Conservation (phyloP, 345 rosid species). For the Eucalyptus pauciflora region DNA sequence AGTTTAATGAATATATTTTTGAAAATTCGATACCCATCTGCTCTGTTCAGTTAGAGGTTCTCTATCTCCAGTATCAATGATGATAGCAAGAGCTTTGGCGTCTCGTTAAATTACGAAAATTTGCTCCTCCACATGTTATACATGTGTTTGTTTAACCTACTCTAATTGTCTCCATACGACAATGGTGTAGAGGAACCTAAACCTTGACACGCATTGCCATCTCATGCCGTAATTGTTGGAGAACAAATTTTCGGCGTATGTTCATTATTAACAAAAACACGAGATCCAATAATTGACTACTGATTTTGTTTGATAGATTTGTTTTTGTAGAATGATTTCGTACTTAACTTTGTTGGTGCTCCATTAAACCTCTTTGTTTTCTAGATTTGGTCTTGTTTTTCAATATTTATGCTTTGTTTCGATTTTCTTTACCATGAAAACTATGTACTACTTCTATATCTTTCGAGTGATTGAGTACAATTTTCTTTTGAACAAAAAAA, state of each 20-base stretch:
- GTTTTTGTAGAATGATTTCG: too few species aligned
- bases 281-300: accelerated
- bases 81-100: accelerated
- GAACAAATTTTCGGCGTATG: accelerated
- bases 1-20: accelerated
- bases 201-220: accelerated
- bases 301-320: too few species aligned
- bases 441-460: neutral
- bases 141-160: neutral
- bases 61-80: accelerated
- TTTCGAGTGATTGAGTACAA: too few species aligned
- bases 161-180: accelerated
- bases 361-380: too few species aligned
- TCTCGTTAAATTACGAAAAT: neutral
- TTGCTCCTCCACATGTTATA: accelerated
- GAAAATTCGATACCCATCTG: accelerated
- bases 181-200: accelerated
- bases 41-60: accelerated
- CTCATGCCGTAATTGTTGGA: too few species aligned
- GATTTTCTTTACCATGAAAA: neutral
- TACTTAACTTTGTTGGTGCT: neutral
- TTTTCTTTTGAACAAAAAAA: too few species aligned
- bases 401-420: neutral
- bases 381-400: neutral
- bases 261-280: neutral